phyloP scores from a whole-genome alignment of 306 rosid genomes.

The Mimosa bimucronata region DNA sequence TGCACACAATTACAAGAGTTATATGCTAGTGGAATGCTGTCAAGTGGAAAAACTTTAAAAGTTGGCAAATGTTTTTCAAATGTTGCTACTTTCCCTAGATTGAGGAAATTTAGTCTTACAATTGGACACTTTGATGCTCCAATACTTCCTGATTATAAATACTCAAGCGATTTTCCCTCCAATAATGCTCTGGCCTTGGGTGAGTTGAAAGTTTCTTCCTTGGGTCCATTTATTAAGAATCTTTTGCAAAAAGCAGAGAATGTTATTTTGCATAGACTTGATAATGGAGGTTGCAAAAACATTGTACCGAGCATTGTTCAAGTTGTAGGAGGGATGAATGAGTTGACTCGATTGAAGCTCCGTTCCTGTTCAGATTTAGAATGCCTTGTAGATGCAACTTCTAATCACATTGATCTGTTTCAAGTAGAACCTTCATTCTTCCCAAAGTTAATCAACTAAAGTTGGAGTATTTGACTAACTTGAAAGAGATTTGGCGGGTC shows the following conservation, averaged over 20 bases:
- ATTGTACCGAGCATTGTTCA: slow-evolving; percentile 16
- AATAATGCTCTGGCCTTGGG: background rate
- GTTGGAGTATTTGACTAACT: no score
- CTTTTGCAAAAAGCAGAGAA: background rate
- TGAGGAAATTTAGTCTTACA: background rate
- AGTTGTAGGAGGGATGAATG: slow-evolving; percentile 13
- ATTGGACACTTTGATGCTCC: background rate
- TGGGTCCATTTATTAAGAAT: background rate
- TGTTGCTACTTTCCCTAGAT: background rate
- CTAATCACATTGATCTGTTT: background rate
- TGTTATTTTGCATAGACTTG: background rate
- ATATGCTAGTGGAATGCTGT: background rate
- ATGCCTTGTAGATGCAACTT: background rate
- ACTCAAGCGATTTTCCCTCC: background rate
- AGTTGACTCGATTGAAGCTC: background rate
- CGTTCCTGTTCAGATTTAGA: background rate
- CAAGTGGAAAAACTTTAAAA: background rate
- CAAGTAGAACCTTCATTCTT: background rate
- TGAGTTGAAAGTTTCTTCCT: background rate
- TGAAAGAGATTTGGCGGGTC: background rate
- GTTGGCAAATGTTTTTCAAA: no score
- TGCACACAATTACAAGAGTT: slow-evolving; percentile 6
- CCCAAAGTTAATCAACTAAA: background rate
- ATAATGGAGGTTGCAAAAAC: slow-evolving; percentile 17
- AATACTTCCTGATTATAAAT: background rate